These are phyloP conservation scores for Hanseniaspora mollemarum DNA, from an alignment of 805 yeast species.

Conservation along the genomic window DNA sequence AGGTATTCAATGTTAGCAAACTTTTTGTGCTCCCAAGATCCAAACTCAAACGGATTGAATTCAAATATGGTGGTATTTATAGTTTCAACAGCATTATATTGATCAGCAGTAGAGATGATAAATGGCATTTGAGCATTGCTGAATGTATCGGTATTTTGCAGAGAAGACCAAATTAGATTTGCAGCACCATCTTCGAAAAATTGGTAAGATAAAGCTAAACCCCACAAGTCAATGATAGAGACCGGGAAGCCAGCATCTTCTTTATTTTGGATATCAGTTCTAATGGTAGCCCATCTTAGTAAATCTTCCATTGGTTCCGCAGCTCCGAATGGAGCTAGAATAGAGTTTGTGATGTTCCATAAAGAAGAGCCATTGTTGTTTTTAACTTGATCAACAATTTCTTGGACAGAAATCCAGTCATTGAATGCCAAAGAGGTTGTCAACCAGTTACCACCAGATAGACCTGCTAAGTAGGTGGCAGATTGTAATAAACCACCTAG, in stretches of 20 bases:
- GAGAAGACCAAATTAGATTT: slow-evolving; percentile 47
- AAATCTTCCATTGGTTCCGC: slow-evolving; percentile 42
- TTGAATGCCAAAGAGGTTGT: slow-evolving; percentile 58
- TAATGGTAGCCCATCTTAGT: slow-evolving; percentile 44
- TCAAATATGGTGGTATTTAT: slow-evolving; percentile 65
- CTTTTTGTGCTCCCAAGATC: slow-evolving; percentile 76
- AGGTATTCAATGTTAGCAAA: slow-evolving; percentile 59
- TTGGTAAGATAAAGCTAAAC: slow-evolving; percentile 61
- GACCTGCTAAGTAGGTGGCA: slow-evolving; percentile 60
- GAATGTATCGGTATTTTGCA: slow-evolving; percentile 53
- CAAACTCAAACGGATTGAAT: slow-evolving; percentile 60
- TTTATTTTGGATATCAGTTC: slow-evolving; percentile 42
- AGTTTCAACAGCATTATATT: slow-evolving; percentile 48
- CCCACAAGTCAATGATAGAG: slow-evolving; percentile 70
- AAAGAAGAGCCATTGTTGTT: slow-evolving; percentile 31
- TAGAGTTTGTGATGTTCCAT: slow-evolving; percentile 61
- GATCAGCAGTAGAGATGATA: slow-evolving; percentile 55
- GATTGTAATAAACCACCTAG: slow-evolving; percentile 67
- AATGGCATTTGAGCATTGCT: slow-evolving; percentile 56
- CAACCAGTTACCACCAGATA: slow-evolving; percentile 82
- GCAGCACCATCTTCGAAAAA: slow-evolving; percentile 62
- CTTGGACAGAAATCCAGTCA: slow-evolving; percentile 61
- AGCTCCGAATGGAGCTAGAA: slow-evolving; percentile 52
- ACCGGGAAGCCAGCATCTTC: slow-evolving; percentile 54
- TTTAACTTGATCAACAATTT: slow-evolving; percentile 35